Conservation (phyloP, 768 basidiomycete genomes). For the Hygrocybe punicea region DNA sequence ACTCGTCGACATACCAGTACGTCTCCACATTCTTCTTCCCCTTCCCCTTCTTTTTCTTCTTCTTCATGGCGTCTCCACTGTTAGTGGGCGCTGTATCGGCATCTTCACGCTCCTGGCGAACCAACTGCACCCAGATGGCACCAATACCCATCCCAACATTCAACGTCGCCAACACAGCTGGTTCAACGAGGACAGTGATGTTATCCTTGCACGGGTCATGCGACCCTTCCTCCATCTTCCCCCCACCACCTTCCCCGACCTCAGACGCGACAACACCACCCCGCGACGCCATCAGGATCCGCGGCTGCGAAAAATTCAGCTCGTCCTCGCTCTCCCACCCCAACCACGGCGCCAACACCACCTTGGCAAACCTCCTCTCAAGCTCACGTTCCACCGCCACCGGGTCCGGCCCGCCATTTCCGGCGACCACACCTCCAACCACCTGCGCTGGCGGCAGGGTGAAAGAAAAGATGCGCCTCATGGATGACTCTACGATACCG, state of each 20-base stretch:
- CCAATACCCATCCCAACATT: conserved; percentile 53
- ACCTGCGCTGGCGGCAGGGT: not conserved
- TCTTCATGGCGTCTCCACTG: conserved; percentile 17
- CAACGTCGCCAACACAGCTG: conserved; percentile 39
- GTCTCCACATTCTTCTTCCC: conserved; percentile 16
- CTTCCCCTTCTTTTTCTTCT: conserved; percentile 20
- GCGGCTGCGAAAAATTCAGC: conserved; percentile 5
- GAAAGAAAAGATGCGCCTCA: conserved; percentile 46
- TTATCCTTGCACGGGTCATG: conserved; percentile 49
- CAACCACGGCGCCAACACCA: conserved; percentile 57
- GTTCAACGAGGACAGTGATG: conserved; percentile 52
- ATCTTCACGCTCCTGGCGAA: conserved; percentile 25
- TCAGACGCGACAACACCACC: conserved; percentile 6
- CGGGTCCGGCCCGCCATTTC: not conserved
- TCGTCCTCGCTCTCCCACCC: conserved; percentile 31
- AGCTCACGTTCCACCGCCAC: conserved; percentile 47
- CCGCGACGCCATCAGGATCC: conserved; percentile 7
- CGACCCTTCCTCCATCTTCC: conserved; percentile 13
- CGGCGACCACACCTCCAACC: not conserved
- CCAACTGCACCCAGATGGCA: conserved; percentile 61
- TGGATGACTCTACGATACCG: conserved; percentile 55
- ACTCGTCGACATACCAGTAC: conserved; percentile 62
- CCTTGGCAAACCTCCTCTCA: conserved; percentile 44
- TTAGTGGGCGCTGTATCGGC: conserved; percentile 12
- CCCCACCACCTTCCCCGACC: not conserved